These are phyloP conservation scores for Colletotrichum lentis DNA, from an alignment of 2,329 filamentous ascomycete species.

Conservation along the genomic window DNA sequence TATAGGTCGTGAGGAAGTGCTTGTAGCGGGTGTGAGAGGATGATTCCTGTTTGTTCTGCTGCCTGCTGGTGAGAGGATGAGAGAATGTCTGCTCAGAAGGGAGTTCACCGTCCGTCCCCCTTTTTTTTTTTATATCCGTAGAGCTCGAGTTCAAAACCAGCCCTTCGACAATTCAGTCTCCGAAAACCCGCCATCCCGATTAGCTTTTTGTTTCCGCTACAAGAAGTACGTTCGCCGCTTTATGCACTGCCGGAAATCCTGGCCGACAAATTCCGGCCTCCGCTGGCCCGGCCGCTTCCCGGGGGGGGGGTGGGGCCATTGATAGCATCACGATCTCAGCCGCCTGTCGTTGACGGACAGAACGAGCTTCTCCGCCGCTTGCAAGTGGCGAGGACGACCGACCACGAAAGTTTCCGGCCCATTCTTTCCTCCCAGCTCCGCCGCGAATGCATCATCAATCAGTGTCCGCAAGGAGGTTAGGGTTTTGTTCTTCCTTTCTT, in stretches of 20 bases:
- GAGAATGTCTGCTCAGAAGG: fast-evolving
- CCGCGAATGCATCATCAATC: not conserved
- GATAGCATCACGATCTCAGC: not conserved
- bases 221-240: not conserved
- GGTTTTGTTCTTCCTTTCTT: conserved; percentile 8
- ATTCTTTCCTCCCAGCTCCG: not conserved
- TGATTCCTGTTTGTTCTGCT: not conserved
- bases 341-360: not conserved
- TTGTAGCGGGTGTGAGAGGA: too few relatives aligned
- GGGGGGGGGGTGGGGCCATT: too few relatives aligned
- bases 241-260: conserved; percentile 1
- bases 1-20: not conserved
- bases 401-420: conserved; percentile 11
- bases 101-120: not conserved
- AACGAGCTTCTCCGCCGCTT: not conserved
- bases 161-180: too few relatives aligned
- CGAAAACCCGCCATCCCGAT: too few relatives aligned
- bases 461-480: conserved; percentile 5
- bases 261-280: not conserved
- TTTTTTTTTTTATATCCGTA: conserved; percentile 18
- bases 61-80: not conserved
- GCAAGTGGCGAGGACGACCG: conserved; percentile 16
- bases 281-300: too few relatives aligned
- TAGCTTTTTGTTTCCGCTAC: not conserved
- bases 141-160: not conserved